Conservation (phyloP, 2,329 filamentous ascomycete genomes). For the Hirsutella rhossiliensis region DNA sequence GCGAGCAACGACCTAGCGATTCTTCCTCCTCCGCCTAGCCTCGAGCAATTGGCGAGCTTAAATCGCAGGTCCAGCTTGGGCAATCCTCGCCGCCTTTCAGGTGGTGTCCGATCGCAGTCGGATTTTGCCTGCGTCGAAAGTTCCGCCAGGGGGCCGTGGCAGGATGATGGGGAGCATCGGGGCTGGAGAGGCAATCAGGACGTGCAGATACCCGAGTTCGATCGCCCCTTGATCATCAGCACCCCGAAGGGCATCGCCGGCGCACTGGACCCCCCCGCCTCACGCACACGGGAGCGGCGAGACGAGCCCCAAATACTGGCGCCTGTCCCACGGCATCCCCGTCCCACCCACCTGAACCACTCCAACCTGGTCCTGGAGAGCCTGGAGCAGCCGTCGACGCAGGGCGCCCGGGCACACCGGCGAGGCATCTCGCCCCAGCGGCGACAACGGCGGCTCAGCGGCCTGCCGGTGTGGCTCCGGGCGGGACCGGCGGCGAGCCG, state of each 20-base stretch:
- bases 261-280: slow-evolving; percentile 34
- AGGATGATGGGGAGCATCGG: background rate
- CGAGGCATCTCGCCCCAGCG: slow-evolving; percentile 11
- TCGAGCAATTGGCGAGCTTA: too few relatives aligned
- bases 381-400: slow-evolving; percentile 13
- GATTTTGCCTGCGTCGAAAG: too few relatives aligned
- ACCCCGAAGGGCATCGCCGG: slow-evolving; percentile 43
- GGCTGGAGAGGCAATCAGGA: background rate
- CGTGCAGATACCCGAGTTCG: slow-evolving; percentile 18
- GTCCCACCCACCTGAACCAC: slow-evolving; percentile 17
- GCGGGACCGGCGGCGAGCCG: slow-evolving; percentile 22
- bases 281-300: slow-evolving; percentile 17
- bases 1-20: too few relatives aligned
- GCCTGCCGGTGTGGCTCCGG: slow-evolving; percentile 22
- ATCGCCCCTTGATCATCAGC: slow-evolving; percentile 48
- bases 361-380: slow-evolving; percentile 37
- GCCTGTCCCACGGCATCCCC: slow-evolving; percentile 39
- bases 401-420: slow-evolving; percentile 23
- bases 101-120: too few relatives aligned
- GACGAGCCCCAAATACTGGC: slow-evolving; percentile 36
- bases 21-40: too few relatives aligned
- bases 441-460: slow-evolving; percentile 7
- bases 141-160: background rate
- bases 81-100: too few relatives aligned
- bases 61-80: too few relatives aligned